A percentile compares a stretch with the other conserved stretches of the same genome.
Conservation (phyloP, 768 basidiomycete genomes). For the Panus rudis region DNA sequence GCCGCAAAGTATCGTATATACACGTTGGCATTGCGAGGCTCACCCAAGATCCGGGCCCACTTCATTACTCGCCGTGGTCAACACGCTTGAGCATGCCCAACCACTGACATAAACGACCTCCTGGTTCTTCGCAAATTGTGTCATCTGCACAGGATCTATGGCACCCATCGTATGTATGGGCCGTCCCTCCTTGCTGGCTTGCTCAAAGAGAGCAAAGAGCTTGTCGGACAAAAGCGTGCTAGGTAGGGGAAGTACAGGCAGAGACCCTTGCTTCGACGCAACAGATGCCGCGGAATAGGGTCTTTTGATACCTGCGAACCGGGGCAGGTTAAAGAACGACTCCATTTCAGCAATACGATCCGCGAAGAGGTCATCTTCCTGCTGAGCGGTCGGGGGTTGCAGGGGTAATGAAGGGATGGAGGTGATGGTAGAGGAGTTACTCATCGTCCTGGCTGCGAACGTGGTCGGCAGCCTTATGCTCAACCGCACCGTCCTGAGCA, state of each 20-base stretch:
- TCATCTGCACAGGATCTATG: constrained; percentile 92
- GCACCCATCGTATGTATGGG: constrained; percentile 91
- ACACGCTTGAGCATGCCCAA: constrained; percentile 81
- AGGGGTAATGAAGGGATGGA: constrained; percentile 39
- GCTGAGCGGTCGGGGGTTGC: constrained; percentile 47
- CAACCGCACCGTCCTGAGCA: neutral
- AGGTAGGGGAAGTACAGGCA: constrained; percentile 71
- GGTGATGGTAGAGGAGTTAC: constrained; percentile 3
- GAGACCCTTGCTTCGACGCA: constrained; percentile 83
- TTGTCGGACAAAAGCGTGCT: constrained; percentile 81
- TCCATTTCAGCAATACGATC: constrained; percentile 57
- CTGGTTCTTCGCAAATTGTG: constrained; percentile 83
- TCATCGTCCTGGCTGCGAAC: neutral
- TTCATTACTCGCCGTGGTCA: constrained; percentile 88
- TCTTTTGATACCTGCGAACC: constrained; percentile 67
- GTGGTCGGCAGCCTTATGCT: neutral
- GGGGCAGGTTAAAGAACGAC: constrained; percentile 67
- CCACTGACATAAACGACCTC: constrained; percentile 91
- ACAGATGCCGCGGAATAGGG: constrained; percentile 78
- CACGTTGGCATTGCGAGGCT: constrained; percentile 10
- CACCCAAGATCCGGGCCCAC: constrained; percentile 89
- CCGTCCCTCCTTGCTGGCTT: constrained; percentile 51
- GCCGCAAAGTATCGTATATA: neutral
- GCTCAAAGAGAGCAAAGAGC: constrained; percentile 61
- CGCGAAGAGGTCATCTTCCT: constrained; percentile 53